A percentile compares a stretch with the other conserved stretches of the same genome.
Conservation (phyloP, 306 rosid genomes). For the Rosa lucieae region DNA sequence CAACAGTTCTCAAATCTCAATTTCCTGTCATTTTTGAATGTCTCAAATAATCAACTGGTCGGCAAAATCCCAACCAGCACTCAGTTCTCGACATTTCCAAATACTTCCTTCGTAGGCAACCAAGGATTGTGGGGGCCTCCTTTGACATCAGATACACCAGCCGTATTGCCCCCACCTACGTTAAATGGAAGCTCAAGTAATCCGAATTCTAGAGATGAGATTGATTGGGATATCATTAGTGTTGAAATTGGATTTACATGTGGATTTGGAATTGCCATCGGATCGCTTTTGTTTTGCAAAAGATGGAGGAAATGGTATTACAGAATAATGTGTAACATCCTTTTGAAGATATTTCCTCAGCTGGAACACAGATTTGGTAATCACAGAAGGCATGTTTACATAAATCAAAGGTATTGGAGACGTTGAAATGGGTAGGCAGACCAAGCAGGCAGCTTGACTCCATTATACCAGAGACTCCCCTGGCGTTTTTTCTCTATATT, state of each 20-base stretch:
- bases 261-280: no score
- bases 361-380: no score
- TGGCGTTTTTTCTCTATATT: not conserved
- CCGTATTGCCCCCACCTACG: not conserved
- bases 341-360: no score
- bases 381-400: no score
- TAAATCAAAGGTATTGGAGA: no score
- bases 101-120: slow-evolving; percentile 13
- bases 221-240: no score
- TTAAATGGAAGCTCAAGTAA: not conserved
- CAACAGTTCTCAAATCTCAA: slow-evolving; percentile 14
- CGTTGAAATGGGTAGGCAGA: not conserved
- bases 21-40: slow-evolving; percentile 37
- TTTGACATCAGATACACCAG: not conserved
- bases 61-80: slow-evolving; percentile 28
- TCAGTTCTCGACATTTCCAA: slow-evolving; percentile 23
- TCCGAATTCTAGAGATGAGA: no score
- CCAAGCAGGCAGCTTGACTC: not conserved
- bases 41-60: slow-evolving; percentile 25
- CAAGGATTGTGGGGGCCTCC: slow-evolving; percentile 35
- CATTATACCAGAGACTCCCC: not conserved
- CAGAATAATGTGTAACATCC: no score
- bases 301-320: no score
- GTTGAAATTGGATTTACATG: no score
- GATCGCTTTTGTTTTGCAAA: no score